A percentile compares a stretch with the other conserved stretches of the same genome.
Conservation (phyloP, 1,284 basidiomycete species). For the Ceratobasidium sp. region DNA sequence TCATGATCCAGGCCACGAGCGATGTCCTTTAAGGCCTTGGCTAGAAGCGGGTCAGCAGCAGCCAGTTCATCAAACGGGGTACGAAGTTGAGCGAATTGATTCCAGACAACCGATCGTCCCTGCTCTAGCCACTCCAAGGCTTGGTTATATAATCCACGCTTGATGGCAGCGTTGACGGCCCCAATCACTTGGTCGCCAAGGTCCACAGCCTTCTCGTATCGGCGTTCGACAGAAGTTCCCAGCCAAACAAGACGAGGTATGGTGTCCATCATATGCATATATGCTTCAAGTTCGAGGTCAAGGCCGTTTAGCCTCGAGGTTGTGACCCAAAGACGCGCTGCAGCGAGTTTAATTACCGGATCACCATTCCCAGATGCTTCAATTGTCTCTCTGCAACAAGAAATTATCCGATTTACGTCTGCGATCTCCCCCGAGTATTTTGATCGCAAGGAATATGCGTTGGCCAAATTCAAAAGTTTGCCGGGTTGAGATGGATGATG, state of each 20-base stretch:
- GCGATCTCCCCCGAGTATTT: not conserved
- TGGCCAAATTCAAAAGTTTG: no score
- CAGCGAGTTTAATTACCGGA: not conserved
- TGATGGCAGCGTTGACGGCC: conserved; percentile 3
- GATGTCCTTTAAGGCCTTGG: not conserved
- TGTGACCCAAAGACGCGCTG: not conserved
- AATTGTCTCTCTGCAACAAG: not conserved
- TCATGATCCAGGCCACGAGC: not conserved
- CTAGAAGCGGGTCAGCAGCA: not conserved
- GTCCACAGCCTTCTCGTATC: not conserved
- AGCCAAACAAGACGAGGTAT: conserved; percentile 9
- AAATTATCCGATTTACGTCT: not conserved
- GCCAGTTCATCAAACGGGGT: not conserved
- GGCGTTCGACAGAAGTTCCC: not conserved
- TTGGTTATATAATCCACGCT: not conserved
- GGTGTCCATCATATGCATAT: not conserved
- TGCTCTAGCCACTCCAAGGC: conserved; percentile 11
- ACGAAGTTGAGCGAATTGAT: conserved; percentile 3
- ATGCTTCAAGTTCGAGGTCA: not conserved
- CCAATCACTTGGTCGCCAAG: not conserved
- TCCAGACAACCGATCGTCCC: conserved; percentile 10
- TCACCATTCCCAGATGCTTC: not conserved
- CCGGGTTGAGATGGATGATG: no score
- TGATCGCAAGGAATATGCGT: not conserved
- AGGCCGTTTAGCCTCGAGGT: not conserved